Base-by-base conservation (phyloP, 305 asterid species). In the Euphrasia arctica region DNA sequence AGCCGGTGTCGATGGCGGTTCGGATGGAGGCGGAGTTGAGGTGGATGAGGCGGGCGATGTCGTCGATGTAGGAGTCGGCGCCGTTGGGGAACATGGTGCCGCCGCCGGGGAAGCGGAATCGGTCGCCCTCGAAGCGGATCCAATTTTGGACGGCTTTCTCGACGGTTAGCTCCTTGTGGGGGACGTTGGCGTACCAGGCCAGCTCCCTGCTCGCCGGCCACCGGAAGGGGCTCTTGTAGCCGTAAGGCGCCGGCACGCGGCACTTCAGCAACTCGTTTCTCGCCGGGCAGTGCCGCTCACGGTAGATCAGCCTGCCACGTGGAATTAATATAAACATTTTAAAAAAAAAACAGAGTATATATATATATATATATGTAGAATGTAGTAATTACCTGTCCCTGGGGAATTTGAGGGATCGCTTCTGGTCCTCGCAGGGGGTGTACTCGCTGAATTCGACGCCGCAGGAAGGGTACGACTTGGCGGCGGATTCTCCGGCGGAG, bases 51-150 rank as follows among this genome's bases (percentile, higher is more conserved):
- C 70, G 68, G 0, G 82, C 82, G 45, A 82, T 79, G 56, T 79
- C 84, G 59, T 82, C 84, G 36, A 82, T 79, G 18, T 82, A 82
- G 12, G 84, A 80, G 42, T 67, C 82, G 12, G 84, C 87, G n/a
- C 87, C 87, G 52, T 74, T 72, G 7, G 84, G 84, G 10, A 82
- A 82, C 87, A 82, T 82, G 69, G 87, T 82, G 48, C 87, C 87
- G 18, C 87, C 87, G 4, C 87, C 87, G 6, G 87, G 86, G 73
- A 82, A 82, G 22, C 77, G 68, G 79, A 82, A 82, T 50, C 79
- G 75, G 69, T 82, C 84, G 0, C 82, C 84, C 68, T 79, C 87
- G 63, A 60, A 76, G 67, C 79, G 78, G 9, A 79, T 77, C 87
- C 87, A 82, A 34, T 82, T 79, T 77, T 82, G 87, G 15, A 76